These are phyloP conservation scores for Arabis hirsuta DNA, from an alignment of 345 rosid genomes.

Conservation along the genomic window DNA sequence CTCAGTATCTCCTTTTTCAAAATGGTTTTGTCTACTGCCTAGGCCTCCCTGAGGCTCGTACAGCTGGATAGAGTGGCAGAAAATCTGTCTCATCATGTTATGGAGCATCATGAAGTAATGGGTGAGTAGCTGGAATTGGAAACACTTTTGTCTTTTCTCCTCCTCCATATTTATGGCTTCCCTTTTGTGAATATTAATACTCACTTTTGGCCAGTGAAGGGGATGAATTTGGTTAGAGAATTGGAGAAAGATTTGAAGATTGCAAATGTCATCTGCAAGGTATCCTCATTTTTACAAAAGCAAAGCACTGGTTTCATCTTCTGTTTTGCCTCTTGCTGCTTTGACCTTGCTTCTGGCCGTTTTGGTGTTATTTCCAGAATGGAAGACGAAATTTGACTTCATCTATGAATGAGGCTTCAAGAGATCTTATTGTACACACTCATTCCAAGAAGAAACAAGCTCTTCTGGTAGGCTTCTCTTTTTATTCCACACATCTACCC, in stretches of 20 bases:
- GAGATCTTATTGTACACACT: constrained; percentile 95
- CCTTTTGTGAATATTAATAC: constrained; percentile 29
- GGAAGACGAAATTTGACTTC: constrained; percentile 93
- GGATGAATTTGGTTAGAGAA: constrained; percentile 98
- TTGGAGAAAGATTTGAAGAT: constrained; percentile 96
- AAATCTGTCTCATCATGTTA: constrained; percentile 73
- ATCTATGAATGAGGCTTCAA: constrained; percentile 95
- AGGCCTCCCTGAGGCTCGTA: constrained; percentile 88
- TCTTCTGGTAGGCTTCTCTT: constrained; percentile 65
- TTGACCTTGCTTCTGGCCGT: constrained; percentile 36
- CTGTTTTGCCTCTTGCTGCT: constrained; percentile 24
- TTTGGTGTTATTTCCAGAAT: constrained; percentile 61
- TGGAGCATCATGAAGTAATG: constrained; percentile 99
- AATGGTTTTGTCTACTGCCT: constrained; percentile 36
- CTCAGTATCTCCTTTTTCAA: background rate
- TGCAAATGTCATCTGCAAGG: constrained; percentile 96
- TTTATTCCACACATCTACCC: constrained; percentile 14
- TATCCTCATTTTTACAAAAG: constrained; percentile 20
- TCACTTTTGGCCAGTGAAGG: constrained; percentile 94
- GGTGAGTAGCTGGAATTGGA: constrained; percentile 55
- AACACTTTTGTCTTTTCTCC: background rate
- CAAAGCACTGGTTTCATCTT: constrained; percentile 4
- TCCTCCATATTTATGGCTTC: background rate
- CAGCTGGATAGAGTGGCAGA: constrained; percentile 92
- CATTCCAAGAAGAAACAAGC: constrained; percentile 93